Evolutionary conservation across 2,329 filamentous ascomycete genomes (phyloP).

Genomic region (Acephala macrosclerotiorum): DNA sequence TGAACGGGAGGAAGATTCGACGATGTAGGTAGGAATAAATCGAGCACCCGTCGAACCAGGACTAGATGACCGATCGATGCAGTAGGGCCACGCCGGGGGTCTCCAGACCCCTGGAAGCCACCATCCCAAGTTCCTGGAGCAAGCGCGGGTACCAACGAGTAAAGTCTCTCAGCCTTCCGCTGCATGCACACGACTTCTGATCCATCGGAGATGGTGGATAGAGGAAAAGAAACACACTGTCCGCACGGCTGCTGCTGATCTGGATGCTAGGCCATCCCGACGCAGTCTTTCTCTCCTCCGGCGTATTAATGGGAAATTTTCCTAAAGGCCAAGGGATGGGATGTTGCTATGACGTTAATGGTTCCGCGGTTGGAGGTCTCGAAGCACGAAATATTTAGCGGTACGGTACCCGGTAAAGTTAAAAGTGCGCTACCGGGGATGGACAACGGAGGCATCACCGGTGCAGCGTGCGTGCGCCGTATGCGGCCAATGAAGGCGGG

Average conservation of each 20-base stretch:
- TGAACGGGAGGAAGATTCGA: conserved; percentile 12
- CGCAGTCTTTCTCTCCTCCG: no score
- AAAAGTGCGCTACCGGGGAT: no score
- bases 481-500: no score
- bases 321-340: no score
- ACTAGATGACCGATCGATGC: neutral
- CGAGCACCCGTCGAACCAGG: neutral
- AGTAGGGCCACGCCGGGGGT: neutral
- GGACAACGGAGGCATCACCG: neutral
- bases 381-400: no score
- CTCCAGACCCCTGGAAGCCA: neutral
- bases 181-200: neutral
- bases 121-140: neutral
- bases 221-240: no score
- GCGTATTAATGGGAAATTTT: no score
- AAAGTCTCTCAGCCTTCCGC: neutral
- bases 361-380: no score
- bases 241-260: no score
- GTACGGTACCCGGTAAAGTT: neutral
- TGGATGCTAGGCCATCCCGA: no score
- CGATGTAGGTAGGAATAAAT: neutral
- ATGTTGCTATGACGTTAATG: neutral
- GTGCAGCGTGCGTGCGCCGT: no score
- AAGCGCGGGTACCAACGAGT: no score
- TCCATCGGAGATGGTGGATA: neutral